Evolutionary conservation across 768 basidiomycete species (phyloP).

Genomic region (Lactarius hatsudake): DNA sequence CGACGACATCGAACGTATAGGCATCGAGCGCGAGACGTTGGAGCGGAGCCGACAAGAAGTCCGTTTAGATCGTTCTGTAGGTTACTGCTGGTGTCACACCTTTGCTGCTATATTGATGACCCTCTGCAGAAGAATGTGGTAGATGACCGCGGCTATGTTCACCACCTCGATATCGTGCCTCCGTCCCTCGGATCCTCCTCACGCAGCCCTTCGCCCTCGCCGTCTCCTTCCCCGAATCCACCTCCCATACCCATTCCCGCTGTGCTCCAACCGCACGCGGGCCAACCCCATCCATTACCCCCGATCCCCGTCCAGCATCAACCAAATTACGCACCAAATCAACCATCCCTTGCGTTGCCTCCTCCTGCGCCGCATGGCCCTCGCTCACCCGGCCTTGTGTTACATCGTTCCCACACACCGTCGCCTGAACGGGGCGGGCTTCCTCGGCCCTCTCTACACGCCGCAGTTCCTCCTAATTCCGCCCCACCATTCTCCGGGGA

Average conservation of each 20-base stretch:
- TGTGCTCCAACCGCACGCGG: slow-evolving; percentile 31
- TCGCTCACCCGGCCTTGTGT: slow-evolving; percentile 52
- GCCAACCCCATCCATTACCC: slow-evolving; percentile 39
- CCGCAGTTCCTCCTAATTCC: slow-evolving; percentile 11
- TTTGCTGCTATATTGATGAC: slow-evolving; percentile 3
- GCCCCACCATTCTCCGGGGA: slow-evolving; percentile 14
- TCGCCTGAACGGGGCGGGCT: slow-evolving; percentile 52
- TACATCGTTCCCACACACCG: slow-evolving; percentile 60
- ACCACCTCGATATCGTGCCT: slow-evolving; percentile 33
- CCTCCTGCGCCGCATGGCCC: slow-evolving; percentile 70
- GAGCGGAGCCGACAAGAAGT: slow-evolving; percentile 69
- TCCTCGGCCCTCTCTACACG: slow-evolving; percentile 9
- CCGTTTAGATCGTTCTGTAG: slow-evolving; percentile 63
- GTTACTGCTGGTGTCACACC: slow-evolving; percentile 28
- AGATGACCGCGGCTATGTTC: slow-evolving; percentile 35
- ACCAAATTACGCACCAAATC: slow-evolving; percentile 29
- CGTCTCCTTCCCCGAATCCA: slow-evolving; percentile 41
- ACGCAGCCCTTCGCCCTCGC: slow-evolving; percentile 45
- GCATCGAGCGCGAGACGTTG: slow-evolving; percentile 55
- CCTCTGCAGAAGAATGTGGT: slow-evolving; percentile 38
- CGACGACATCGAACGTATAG: slow-evolving; percentile 73
- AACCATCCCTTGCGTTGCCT: slow-evolving; percentile 56
- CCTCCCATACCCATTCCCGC: slow-evolving; percentile 34
- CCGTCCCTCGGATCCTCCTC: slow-evolving; percentile 38
- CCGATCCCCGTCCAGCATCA: slow-evolving; percentile 34